Base-by-base conservation (phyloP, 1,139 yeast species). In the Pichia inconspicua region DNA sequence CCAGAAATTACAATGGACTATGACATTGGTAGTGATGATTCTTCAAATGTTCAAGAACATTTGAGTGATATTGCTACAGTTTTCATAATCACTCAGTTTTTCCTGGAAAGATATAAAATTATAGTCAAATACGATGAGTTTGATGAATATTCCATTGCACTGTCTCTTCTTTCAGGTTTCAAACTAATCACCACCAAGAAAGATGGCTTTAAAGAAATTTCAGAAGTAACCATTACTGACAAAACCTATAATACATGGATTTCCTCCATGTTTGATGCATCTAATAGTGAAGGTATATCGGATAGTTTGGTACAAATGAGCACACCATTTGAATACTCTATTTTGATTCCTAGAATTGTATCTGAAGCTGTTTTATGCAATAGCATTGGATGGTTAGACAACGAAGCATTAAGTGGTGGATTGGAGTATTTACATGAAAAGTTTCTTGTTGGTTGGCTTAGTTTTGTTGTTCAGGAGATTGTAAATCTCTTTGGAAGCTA, bases 301-400 rank as follows among this genome's bases (percentile, higher is more conserved):
- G 97, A 90, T 63, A 90, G 84, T 35, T 68, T 89, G 48, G 79
- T 89, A 60, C 77, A 81, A 55, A 70, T 80, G 5, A 78, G 87
- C 3, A 72, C 81, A 19, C 76, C 84, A 25, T 78, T 81, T 56
- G 92, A 86, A 51, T 76, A 86, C 45, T 78, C 84, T 51, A 73
- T 74, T 40, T 64, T 90, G 42, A 75, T 88, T 15, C 95, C 96
- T 0, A 71, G 78, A 5, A 77, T 90, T 14, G 80, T 87, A 58
- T 81, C 80, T 53, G 94, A 88, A 61, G 82, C 88, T 0, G 71
- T 87, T 6, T 63, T 73, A 22, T 89, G 95, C 0, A 71, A 79
- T 45, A 74, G 75, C 34, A 62, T 73, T 19, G 79, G 79, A 1
- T 68, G 77, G 19, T 72, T 86, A 8, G 81, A 74, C 48, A 58